Percentiles rank a stretch among this genome's conserved stretches.
Evolutionary conservation across 1,139 yeast genomes (phyloP).

Genomic region (Yamadazyma sp.): DNA sequence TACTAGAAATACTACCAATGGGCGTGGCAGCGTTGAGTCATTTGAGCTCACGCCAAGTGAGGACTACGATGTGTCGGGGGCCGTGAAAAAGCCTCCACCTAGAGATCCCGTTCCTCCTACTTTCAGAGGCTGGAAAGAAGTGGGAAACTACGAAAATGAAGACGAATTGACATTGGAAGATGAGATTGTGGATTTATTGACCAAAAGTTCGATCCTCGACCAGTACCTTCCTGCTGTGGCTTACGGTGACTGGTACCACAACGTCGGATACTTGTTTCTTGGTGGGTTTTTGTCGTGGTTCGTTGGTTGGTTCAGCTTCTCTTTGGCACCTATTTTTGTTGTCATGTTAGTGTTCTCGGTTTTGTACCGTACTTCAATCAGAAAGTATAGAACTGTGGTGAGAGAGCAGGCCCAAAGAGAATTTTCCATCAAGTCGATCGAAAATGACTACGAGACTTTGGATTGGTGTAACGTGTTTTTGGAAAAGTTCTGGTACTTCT

Average conservation of each 20-base stretch:
- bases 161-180: constrained; percentile 68
- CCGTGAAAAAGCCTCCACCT: constrained; percentile 46
- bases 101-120: constrained; percentile 63
- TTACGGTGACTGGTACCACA: constrained; percentile 97
- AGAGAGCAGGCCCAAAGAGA: constrained; percentile 86
- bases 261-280: constrained; percentile 63
- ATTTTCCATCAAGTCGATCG: constrained; percentile 74
- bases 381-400: constrained; percentile 70
- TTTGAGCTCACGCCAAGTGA: constrained; percentile 27
- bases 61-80: constrained; percentile 35
- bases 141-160: constrained; percentile 78
- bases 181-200: constrained; percentile 64
- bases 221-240: constrained; percentile 66
- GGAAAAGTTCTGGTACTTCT: constrained; percentile 86
- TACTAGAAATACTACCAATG: constrained; percentile 9
- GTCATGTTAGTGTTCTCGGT: constrained; percentile 60
- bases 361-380: constrained; percentile 78
- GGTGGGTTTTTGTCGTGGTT: constrained; percentile 76
- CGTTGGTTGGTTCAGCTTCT: constrained; percentile 74
- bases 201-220: constrained; percentile 69
- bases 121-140: constrained; percentile 91
- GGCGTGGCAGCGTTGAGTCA: constrained; percentile 9
- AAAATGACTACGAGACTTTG: constrained; percentile 86
- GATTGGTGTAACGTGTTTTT: constrained; percentile 91
- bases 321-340: constrained; percentile 78